Percentiles rank a stretch among this genome's conserved stretches.
phyloP scores from a whole-genome alignment of 1,139 yeast genomes.

The Lodderomyces jiufengensis region DNA sequence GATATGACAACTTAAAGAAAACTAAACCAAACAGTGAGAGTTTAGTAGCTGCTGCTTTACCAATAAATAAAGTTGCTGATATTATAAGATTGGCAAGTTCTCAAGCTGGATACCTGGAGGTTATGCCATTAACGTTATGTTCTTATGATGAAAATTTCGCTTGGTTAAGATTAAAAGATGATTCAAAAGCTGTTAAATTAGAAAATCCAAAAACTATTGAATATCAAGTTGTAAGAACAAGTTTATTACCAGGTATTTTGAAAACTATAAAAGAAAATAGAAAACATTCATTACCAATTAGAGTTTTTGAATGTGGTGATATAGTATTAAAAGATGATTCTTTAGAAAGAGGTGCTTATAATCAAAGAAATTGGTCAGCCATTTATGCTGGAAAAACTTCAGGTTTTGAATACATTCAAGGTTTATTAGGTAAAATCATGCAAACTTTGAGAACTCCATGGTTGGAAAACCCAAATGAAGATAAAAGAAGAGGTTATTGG shows the following conservation, averaged over 20 bases:
- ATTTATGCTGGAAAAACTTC: constrained; percentile 91
- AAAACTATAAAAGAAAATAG: constrained; percentile 96
- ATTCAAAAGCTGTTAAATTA: constrained; percentile 76
- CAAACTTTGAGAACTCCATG: constrained; percentile 90
- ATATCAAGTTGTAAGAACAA: constrained; percentile 96
- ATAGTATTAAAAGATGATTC: constrained; percentile 79
- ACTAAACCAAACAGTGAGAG: constrained; percentile 79
- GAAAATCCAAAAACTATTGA: constrained; percentile 96
- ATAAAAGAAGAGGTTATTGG: constrained; percentile 77
- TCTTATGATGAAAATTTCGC: constrained; percentile 96
- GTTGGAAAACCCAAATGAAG: constrained; percentile 55
- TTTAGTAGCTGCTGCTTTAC: constrained; percentile 82
- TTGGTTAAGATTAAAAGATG: constrained; percentile 74
- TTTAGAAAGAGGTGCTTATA: constrained; percentile 85
- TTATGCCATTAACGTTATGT: constrained; percentile 89
- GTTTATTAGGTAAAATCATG: constrained; percentile 91
- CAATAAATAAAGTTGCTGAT: constrained; percentile 87
- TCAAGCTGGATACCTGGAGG: constrained; percentile 95
- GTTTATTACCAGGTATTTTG: constrained; percentile 88
- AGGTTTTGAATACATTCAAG: constrained; percentile 93
- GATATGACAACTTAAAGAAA: constrained; percentile 82
- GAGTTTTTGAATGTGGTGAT: constrained; percentile 94
- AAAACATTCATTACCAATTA: constrained; percentile 91
- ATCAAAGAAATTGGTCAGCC: constrained; percentile 94
- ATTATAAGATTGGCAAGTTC: constrained; percentile 88